These are phyloP conservation scores for Diplotaxis tenuifolia DNA, from an alignment of 345 rosid species.

Conservation along the genomic window DNA sequence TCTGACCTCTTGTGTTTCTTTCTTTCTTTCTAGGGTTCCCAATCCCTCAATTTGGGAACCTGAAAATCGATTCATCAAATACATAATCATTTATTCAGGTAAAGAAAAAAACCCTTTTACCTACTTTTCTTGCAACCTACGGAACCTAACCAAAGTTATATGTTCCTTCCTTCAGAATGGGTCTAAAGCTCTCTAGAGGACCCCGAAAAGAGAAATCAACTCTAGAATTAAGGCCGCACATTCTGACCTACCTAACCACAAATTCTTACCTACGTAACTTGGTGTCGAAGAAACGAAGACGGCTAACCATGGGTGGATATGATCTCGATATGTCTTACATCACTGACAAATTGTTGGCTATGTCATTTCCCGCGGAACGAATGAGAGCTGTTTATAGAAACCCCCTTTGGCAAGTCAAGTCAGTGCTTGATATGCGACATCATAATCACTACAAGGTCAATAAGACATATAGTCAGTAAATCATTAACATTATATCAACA, in stretches of 20 bases:
- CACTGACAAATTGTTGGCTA: slow-evolving; percentile 66
- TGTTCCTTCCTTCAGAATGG: slow-evolving; percentile 46
- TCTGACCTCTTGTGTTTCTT: background rate
- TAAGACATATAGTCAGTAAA: background rate
- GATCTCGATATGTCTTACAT: slow-evolving; percentile 97
- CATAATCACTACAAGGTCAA: slow-evolving; percentile 73
- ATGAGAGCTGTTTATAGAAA: slow-evolving; percentile 87
- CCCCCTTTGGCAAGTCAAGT: slow-evolving; percentile 96
- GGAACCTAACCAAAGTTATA: background rate
- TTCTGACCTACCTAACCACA: slow-evolving; percentile 52
- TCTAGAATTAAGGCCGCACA: slow-evolving; percentile 35
- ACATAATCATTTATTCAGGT: slow-evolving; percentile 44
- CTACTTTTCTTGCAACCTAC: background rate
- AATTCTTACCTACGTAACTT: slow-evolving; percentile 65
- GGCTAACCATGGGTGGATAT: slow-evolving; percentile 76
- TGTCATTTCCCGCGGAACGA: slow-evolving; percentile 90
- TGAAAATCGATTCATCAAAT: slow-evolving; percentile 40
- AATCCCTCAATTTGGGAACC: slow-evolving; percentile 38
- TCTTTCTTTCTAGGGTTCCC: slow-evolving; percentile 47
- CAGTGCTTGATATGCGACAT: slow-evolving; percentile 86
- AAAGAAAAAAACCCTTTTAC: background rate
- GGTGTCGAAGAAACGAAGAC: slow-evolving; percentile 83
- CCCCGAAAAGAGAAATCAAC: slow-evolving; percentile 34
- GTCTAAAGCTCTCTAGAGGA: slow-evolving; percentile 55
- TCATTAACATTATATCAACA: background rate